Base-by-base conservation (phyloP, 257 asterid genomes). In the Solanum corneliomulleri region DNA sequence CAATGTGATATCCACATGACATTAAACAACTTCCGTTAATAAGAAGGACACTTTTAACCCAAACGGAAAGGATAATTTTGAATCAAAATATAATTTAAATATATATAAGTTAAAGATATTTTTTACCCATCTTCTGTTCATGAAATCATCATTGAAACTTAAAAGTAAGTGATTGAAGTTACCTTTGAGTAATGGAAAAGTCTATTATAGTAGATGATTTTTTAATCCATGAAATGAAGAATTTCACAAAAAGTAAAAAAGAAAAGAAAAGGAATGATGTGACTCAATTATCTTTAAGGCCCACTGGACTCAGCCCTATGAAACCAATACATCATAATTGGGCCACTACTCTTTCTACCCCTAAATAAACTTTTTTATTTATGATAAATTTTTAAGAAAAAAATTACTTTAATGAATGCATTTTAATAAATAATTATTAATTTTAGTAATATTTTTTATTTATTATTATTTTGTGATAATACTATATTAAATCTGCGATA, bases 101-200 rank as follows among this genome's bases (percentile, higher is more conserved):
- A 6, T 37, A 6, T 35, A 35, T 35, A 35, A 6, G 5, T 35
- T 35, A 35, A 35, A 35, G 1, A 35, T 35, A 35, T 35, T 35
- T 35, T 35, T 35, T 4, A 4, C 7, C 7, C 5, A 33, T 35
- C 5, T 35, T 35, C 60, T 49, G 56, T 84, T 35, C 33, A 82
- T 74, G 15, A 77, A 44, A 25, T 44, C 62, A 77, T 77, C 62
- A 77, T 77, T 77, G 39, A 5, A 77, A 77, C 35, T 23, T 77
- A n/a, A 7, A 77, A 44, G 0, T 77, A 42, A 77, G 62, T 44
- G 62, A 42, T 77, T 25, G 39, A 44, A 14, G 62, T 77, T 44
- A 77, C 25, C 62, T 77, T 44, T 77, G 84, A 77, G 84, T 77
- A 77, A 14, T 77, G 64, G 84, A 25, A 25, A 77, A 77, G 84